A percentile compares a stretch with the other conserved stretches of the same genome.
Conservation (phyloP, 345 rosid species). For the Eucalyptus dawsonii region DNA sequence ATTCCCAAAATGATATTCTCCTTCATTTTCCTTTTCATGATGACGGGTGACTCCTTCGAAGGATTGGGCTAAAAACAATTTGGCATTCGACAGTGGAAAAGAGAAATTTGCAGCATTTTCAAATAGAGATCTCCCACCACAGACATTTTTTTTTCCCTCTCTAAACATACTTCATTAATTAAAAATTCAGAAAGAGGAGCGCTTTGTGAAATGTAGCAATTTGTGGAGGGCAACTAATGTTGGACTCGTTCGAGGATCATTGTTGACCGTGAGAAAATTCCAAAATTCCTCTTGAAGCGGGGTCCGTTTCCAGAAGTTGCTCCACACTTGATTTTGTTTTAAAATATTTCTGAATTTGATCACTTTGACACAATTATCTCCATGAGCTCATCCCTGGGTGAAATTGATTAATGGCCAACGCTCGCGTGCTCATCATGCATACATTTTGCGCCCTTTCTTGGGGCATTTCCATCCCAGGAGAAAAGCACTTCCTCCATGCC, state of each 20-base stretch:
- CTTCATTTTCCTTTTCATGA: background rate
- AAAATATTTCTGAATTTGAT: too few species aligned
- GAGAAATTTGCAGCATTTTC: background rate
- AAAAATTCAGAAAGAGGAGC: background rate
- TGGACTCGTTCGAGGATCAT: background rate
- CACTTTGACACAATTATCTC: too few species aligned
- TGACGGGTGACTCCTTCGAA: background rate
- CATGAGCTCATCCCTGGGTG: too few species aligned
- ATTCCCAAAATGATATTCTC: background rate
- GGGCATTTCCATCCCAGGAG: too few species aligned
- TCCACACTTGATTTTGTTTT: background rate
- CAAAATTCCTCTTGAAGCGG: background rate
- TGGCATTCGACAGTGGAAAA: background rate
- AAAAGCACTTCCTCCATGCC: background rate
- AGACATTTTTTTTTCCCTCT: too few species aligned
- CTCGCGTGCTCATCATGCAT: too few species aligned
- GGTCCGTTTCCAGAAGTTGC: background rate
- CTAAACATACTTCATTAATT: too few species aligned
- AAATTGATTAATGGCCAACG: too few species aligned
- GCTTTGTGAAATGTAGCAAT: background rate
- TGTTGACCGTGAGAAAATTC: background rate
- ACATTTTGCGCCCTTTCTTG: too few species aligned
- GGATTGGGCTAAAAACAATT: background rate
- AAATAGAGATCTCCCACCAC: too few species aligned
- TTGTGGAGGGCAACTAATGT: background rate